Percentiles rank a stretch among this genome's conserved stretches.
Conservation (phyloP, 2,329 filamentous ascomycete genomes). For the Annulohypoxylon truncatum region DNA sequence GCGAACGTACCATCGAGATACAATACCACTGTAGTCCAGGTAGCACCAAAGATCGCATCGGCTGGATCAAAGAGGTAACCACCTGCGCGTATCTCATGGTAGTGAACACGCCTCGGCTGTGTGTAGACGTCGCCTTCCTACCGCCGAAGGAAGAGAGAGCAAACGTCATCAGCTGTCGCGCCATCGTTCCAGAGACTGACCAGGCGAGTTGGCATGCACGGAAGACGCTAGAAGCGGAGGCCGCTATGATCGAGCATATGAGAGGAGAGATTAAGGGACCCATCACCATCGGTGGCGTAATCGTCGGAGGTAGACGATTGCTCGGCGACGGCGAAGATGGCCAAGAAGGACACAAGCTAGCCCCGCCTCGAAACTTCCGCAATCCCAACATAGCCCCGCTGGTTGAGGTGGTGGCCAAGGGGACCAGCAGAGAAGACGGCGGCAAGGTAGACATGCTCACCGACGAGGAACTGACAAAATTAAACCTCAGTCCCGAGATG, state of each 20-base stretch:
- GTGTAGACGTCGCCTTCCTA: conserved; percentile 86
- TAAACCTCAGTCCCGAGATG: conserved; percentile 73
- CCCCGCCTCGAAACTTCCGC: conserved; percentile 57
- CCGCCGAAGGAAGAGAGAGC: conserved; percentile 82
- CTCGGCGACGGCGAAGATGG: conserved; percentile 62
- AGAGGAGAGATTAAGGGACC: conserved; percentile 42
- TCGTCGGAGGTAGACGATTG: conserved; percentile 63
- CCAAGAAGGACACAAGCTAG: conserved; percentile 59
- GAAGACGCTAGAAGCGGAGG: conserved; percentile 55
- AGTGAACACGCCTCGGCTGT: conserved; percentile 88
- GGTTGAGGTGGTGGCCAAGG: conserved; percentile 60
- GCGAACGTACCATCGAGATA: conserved; percentile 84
- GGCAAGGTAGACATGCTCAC: conserved; percentile 71
- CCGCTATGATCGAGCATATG: conserved; percentile 50
- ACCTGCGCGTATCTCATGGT: conserved; percentile 96
- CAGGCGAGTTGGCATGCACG: conserved; percentile 55
- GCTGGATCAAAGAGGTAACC: conserved; percentile 91
- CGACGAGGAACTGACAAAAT: conserved; percentile 73
- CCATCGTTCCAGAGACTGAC: conserved; percentile 70
- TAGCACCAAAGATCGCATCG: conserved; percentile 78
- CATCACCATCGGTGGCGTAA: conserved; percentile 63
- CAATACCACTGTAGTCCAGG: conserved; percentile 84
- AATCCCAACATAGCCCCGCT: conserved; percentile 46
- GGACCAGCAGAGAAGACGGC: conserved; percentile 65
- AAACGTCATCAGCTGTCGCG: conserved; percentile 80